These are phyloP conservation scores for Hanseniaspora clermontiae DNA, from an alignment of 805 yeast species.

Conservation along the genomic window DNA sequence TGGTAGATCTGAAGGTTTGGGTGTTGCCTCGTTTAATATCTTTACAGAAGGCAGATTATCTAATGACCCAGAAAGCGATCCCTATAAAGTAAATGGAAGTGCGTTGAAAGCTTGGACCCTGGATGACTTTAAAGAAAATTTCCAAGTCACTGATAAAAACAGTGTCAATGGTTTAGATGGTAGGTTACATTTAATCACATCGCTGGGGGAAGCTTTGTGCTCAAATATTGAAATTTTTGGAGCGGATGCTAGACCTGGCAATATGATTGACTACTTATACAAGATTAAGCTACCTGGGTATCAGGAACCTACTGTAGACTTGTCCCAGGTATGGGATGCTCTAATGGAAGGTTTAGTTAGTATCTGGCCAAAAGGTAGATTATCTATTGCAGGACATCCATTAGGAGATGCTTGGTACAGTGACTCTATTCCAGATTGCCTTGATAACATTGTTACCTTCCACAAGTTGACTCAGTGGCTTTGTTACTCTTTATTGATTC, in stretches of 20 bases:
- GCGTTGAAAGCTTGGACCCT: conserved; percentile 30
- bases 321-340: conserved; percentile 41
- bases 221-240: conserved; percentile 35
- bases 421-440: conserved; percentile 23
- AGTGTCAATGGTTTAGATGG: conserved; percentile 46
- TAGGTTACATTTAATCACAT: conserved; percentile 34
- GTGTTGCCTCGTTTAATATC: conserved; percentile 47
- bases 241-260: conserved; percentile 40
- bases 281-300: conserved; percentile 13
- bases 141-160: conserved; percentile 39
- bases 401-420: conserved; percentile 55
- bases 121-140: conserved; percentile 30
- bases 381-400: conserved; percentile 37
- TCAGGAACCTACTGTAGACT: conserved; percentile 26
- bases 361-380: conserved; percentile 53
- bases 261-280: conserved; percentile 38
- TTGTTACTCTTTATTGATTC: conserved; percentile 46
- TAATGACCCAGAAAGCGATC: conserved; percentile 25
- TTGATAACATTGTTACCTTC: conserved; percentile 41
- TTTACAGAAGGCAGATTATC: conserved; percentile 39
- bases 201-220: conserved; percentile 37
- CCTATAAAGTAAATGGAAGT: conserved; percentile 35
- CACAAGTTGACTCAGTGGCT: conserved; percentile 60
- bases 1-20: conserved; percentile 50
- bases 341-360: conserved; percentile 44